These are phyloP conservation scores for Hemerocallis citrina DNA, from an alignment of 106 monocot genomes.

Conservation along the genomic window DNA sequence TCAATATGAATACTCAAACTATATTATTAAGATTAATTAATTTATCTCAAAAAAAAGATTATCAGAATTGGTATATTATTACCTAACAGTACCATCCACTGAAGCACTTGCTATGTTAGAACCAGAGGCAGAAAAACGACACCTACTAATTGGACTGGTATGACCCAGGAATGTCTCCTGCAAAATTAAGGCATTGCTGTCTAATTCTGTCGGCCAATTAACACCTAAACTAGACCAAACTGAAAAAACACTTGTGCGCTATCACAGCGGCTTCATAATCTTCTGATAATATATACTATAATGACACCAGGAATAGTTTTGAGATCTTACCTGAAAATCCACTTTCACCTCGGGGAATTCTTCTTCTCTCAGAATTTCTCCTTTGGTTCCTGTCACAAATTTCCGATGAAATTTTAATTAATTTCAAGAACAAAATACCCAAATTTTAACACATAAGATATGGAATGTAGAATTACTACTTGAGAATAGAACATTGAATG, in stretches of 20 bases:
- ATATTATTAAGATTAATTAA: not conserved
- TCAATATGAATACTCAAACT: not conserved
- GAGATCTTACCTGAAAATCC: conserved; percentile 62
- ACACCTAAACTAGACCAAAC: no score
- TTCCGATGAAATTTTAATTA: not conserved
- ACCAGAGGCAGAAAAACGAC: conserved; percentile 93
- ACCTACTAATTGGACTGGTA: conserved; percentile 84
- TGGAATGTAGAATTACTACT: no score
- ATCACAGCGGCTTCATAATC: not conserved
- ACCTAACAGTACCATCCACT: conserved; percentile 95
- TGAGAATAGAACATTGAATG: no score
- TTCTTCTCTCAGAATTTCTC: conserved; percentile 34
- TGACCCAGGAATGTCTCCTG: conserved; percentile 99
- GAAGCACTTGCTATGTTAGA: conserved; percentile 94
- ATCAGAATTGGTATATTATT: not conserved
- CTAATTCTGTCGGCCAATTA: not conserved
- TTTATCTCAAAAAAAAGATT: not conserved
- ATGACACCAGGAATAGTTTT: not conserved
- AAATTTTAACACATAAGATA: no score
- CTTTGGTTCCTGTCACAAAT: conserved; percentile 13
- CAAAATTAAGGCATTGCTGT: conserved; percentile 10
- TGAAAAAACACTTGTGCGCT: no score
- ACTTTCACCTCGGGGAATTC: conserved; percentile 83
- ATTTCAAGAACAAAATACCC: not conserved
- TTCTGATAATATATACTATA: not conserved